A percentile compares a stretch with the other conserved stretches of the same genome.
Evolutionary conservation across 371 early-diverging fungal species (phyloP).

Genomic region (Zychaea mexicana): DNA sequence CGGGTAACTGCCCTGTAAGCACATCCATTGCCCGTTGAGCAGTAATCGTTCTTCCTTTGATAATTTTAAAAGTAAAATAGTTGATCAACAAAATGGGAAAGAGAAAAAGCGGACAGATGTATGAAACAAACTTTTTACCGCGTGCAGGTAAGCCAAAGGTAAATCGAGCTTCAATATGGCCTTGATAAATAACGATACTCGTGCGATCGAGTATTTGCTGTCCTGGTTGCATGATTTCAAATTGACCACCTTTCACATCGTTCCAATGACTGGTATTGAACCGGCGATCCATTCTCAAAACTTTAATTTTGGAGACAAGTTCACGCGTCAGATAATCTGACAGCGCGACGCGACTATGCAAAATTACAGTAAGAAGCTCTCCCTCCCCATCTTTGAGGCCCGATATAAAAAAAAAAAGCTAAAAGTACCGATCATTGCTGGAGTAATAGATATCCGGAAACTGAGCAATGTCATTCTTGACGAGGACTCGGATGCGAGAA

Average conservation of each 20-base stretch:
- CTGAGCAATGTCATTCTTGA: constrained; percentile 22
- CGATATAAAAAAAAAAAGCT: not conserved
- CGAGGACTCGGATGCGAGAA: constrained; percentile 31
- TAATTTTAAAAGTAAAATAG: too few relatives aligned
- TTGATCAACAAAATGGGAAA: too few relatives aligned
- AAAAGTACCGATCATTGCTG: not conserved
- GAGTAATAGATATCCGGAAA: constrained; percentile 23
- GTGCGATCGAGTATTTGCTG: constrained; percentile 10
- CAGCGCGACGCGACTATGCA: constrained; percentile 3
- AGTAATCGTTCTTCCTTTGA: constrained; percentile 15
- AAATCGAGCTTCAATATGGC: constrained; percentile 8
- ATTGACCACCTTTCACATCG: constrained; percentile 9
- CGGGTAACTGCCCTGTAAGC: not conserved
- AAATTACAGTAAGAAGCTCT: not conserved
- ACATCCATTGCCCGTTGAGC: not conserved
- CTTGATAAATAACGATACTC: not conserved
- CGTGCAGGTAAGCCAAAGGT: constrained; percentile 2
- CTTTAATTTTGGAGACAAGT: not conserved
- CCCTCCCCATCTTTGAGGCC: too few relatives aligned
- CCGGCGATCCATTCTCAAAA: not conserved
- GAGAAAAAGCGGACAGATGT: too few relatives aligned
- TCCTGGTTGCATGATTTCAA: not conserved
- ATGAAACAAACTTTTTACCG: too few relatives aligned
- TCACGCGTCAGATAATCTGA: constrained; percentile 7
- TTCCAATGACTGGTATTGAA: not conserved